Conservation (phyloP, 139 green algal species). For the Auxenochlorella pyrenoidosa region DNA sequence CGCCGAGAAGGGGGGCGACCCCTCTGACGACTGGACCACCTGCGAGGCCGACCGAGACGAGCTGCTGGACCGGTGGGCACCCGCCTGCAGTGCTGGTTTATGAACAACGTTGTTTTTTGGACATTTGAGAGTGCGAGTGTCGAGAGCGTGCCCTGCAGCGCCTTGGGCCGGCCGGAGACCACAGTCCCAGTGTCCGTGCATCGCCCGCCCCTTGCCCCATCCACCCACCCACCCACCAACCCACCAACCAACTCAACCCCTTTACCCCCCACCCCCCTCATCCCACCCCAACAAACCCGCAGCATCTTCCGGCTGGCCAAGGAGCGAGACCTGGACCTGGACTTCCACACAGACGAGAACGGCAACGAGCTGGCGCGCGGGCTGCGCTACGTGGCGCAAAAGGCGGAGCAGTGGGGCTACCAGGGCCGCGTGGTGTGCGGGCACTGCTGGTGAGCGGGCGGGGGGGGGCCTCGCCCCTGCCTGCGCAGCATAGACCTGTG, state of each 20-base stretch:
- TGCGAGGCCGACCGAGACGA: constrained; percentile 64
- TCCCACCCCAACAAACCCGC: not conserved
- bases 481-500: too few species aligned
- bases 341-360: constrained; percentile 87
- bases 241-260: not conserved
- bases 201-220: not conserved
- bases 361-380: constrained; percentile 71
- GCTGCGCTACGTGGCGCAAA: constrained; percentile 69
- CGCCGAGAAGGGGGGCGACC: constrained; percentile 64
- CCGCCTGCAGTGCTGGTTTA: too few species aligned
- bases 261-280: not conserved
- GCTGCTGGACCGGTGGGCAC: constrained; percentile 66
- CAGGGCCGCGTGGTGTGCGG: constrained; percentile 76
- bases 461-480: not conserved
- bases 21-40: constrained; percentile 76
- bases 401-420: constrained; percentile 69
- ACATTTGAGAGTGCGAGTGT: too few species aligned
- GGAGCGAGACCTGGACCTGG: constrained; percentile 69
- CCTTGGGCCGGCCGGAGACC: too few species aligned
- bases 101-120: too few species aligned
- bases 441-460: constrained; percentile 71
- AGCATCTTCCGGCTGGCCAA: constrained; percentile 75
- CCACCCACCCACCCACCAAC: not conserved
- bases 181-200: too few species aligned
- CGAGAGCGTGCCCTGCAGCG: too few species aligned